Base-by-base conservation (phyloP, 140 eudicot genomes). In the Eryngium alpinum region DNA sequence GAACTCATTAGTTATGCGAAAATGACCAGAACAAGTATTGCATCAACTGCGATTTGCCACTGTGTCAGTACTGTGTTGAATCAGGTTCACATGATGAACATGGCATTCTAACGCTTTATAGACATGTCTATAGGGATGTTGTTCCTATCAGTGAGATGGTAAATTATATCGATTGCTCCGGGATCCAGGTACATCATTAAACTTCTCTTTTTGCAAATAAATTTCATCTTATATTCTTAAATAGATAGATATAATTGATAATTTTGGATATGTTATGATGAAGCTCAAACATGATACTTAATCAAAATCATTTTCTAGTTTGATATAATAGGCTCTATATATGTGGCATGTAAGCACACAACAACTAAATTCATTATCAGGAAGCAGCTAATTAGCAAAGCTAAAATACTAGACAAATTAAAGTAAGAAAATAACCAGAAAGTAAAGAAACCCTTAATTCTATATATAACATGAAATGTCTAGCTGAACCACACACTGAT, bases 81-180 rank as follows among this genome's bases (percentile, higher is more conserved):
- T 44, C 62, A 57, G 91, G 76, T 13, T 6, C 25, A 25, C 97
- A 92, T 80, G 18, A 9, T 3, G 79, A 78, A 50, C 97, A 90
- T 71, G 71, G 75, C 31, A 49, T 85, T 9, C 76, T 92, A 27
- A 89, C 81, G 29, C 81, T 92, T 12, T 90, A 89, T 81, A 81
- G 91, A 27, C 93, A 87, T 72, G 88, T 87, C 38, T 84, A 85
- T 78, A 86, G 83, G 79, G 93, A 86, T 67, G 96, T 88, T 14
- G 96, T 90, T 12, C 84, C 85, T 43, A 80, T 86, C 2, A 43
- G 22, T 25, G 83, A 86, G 59, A 90, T 90, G 63, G 80, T 27
- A 72, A 56, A 4, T 0, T 79, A 86, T n/a, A 80, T 88, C 12
- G 90, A 92, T 77, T 90, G 90, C 85, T 73, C 84, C 14, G 52